A percentile compares a stretch with the other conserved stretches of the same genome.
Evolutionary conservation across 1,139 yeast genomes (phyloP).

Genomic region (Arxiozyma heterogenica): DNA sequence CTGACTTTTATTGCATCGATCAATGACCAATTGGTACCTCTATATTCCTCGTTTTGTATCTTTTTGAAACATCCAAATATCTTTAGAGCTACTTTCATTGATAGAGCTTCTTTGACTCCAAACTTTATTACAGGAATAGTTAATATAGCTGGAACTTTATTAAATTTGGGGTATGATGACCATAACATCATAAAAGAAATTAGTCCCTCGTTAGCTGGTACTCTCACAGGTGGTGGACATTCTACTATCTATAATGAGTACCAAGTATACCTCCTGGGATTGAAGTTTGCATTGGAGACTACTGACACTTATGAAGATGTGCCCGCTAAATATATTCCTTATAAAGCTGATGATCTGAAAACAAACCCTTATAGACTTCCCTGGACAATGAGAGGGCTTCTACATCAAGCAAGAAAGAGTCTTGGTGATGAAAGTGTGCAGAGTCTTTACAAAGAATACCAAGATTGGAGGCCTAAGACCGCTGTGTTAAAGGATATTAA

Average conservation of each 20-base stretch:
- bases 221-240: constrained; percentile 91
- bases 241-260: constrained; percentile 81
- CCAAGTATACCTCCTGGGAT: constrained; percentile 72
- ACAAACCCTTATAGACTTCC: constrained; percentile 80
- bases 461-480: constrained; percentile 76
- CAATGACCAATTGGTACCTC: constrained; percentile 86
- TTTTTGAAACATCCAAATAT: constrained; percentile 85
- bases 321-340: constrained; percentile 51
- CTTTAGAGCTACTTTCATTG: constrained; percentile 81
- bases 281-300: constrained; percentile 69
- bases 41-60: constrained; percentile 77
- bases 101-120: constrained; percentile 43
- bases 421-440: constrained; percentile 47
- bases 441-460: constrained; percentile 59
- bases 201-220: constrained; percentile 76
- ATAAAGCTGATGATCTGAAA: constrained; percentile 52
- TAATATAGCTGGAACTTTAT: constrained; percentile 42
- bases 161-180: constrained; percentile 60
- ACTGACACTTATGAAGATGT: constrained; percentile 40
- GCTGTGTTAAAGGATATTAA: constrained; percentile 75
- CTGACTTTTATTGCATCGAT: constrained; percentile 76
- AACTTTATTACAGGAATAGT: constrained; percentile 44
- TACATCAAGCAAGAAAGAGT: constrained; percentile 43
- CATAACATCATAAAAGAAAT: constrained; percentile 75
- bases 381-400: constrained; percentile 82